Conservation (phyloP, 441 rosid genomes). For the Isatis lusitanica region DNA sequence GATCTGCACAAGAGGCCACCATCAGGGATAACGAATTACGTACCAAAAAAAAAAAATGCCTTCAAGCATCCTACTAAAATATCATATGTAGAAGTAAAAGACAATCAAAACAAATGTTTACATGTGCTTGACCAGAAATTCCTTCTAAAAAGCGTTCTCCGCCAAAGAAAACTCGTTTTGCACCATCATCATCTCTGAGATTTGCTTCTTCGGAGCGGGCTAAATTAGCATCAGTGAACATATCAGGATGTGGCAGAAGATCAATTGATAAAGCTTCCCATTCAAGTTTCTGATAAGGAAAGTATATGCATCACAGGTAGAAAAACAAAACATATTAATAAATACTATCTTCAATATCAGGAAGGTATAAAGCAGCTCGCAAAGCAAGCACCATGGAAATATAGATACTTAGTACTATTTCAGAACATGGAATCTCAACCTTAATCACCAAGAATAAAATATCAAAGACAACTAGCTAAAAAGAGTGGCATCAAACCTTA, state of each 20-base stretch:
- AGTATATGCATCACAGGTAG: slow-evolving; percentile 38
- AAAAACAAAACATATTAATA: slow-evolving; percentile 19
- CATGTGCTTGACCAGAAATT: slow-evolving; percentile 95
- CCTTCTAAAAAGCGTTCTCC: slow-evolving; percentile 98
- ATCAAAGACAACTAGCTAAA: slow-evolving; percentile 11
- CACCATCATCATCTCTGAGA: slow-evolving; percentile 96
- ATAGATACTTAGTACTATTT: not conserved
- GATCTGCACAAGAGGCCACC: slow-evolving; percentile 56
- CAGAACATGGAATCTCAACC: not conserved
- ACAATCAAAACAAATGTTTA: slow-evolving; percentile 40
- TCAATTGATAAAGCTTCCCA: slow-evolving; percentile 96
- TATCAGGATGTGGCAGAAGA: slow-evolving; percentile 99
- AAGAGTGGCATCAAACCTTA: slow-evolving; percentile 52
- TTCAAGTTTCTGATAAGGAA: slow-evolving; percentile 82
- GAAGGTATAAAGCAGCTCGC: slow-evolving; percentile 12
- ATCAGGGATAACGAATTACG: slow-evolving; percentile 24
- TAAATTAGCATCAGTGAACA: slow-evolving; percentile 90
- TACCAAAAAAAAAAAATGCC: slow-evolving; percentile 21
- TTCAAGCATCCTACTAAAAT: slow-evolving; percentile 16
- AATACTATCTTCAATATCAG: slow-evolving; percentile 6
- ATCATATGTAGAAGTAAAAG: slow-evolving; percentile 31
- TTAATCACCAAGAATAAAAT: slow-evolving; percentile 2
- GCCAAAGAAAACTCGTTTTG: slow-evolving; percentile 96
- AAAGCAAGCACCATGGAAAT: not conserved
- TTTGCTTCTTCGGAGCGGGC: slow-evolving; percentile 64